Conservation (phyloP, 306 rosid genomes). For the Trichosanthes truncata region DNA sequence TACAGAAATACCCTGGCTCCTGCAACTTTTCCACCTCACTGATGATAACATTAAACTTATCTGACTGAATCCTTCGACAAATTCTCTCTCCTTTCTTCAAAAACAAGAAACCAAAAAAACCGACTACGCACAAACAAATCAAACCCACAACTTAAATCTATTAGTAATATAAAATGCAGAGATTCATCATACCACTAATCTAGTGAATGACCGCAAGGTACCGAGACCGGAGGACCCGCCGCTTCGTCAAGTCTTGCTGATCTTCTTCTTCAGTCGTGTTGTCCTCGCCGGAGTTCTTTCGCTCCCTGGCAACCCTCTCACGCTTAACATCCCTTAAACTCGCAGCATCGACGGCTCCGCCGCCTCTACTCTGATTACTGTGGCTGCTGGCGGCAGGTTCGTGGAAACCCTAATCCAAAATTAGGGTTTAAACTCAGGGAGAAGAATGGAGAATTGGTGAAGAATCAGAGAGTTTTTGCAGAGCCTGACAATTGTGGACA, state of each 20-base stretch:
- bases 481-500: no score
- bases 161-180: neutral
- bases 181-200: constrained; percentile 37
- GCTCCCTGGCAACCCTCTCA: constrained; percentile 20
- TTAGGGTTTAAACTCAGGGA: neutral
- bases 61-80: constrained; percentile 32
- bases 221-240: constrained; percentile 56
- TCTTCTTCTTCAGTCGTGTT: constrained; percentile 12
- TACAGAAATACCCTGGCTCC: constrained; percentile 32
- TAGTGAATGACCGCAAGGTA: constrained; percentile 40
- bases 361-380: neutral
- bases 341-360: neutral
- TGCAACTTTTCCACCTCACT: constrained; percentile 46
- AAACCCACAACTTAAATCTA: neutral
- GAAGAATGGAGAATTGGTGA: neutral
- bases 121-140: neutral
- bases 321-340: constrained; percentile 27
- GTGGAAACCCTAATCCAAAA: neutral
- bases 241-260: constrained; percentile 28
- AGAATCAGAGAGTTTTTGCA: neutral
- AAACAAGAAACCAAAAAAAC: neutral
- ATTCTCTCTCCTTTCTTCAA: constrained; percentile 55
- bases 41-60: constrained; percentile 40
- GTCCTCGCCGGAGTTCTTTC: constrained; percentile 4
- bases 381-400: constrained; percentile 2